Evolutionary conservation across 169 alveolate species (phyloP).

Genomic region (Babesia bovis): DNA sequence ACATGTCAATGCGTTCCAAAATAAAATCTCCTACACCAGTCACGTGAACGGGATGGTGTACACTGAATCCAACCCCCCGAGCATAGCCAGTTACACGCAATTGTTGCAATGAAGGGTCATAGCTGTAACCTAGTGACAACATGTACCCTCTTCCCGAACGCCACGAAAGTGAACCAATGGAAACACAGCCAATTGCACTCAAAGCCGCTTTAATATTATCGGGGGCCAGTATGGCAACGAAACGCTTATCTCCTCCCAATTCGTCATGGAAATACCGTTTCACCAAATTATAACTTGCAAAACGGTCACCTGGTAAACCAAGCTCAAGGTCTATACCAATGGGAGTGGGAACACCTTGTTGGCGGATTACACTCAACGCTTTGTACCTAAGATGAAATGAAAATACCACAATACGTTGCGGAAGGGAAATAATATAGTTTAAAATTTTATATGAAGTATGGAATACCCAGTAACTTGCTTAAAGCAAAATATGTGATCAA

Average conservation of each 20-base stretch:
- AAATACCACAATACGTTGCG: too few relatives aligned
- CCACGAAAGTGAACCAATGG: conserved; percentile 61
- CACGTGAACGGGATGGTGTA: conserved; percentile 70
- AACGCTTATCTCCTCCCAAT: conserved; percentile 69
- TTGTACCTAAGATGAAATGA: conserved; percentile 63
- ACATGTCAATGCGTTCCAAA: conserved; percentile 59
- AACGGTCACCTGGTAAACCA: conserved; percentile 61
- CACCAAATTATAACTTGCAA: conserved; percentile 54
- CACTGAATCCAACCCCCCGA: conserved; percentile 75
- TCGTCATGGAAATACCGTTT: conserved; percentile 74
- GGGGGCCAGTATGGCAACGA: conserved; percentile 9
- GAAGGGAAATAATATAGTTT: too few relatives aligned
- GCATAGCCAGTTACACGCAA: conserved; percentile 70
- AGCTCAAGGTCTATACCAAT: conserved; percentile 70
- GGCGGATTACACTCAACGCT: conserved; percentile 64
- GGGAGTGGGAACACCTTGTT: conserved; percentile 79
- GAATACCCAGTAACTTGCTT: too few relatives aligned
- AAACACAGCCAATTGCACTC: conserved; percentile 62
- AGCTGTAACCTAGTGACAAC: conserved; percentile 63
- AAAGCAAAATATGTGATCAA: too few relatives aligned
- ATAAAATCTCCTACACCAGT: conserved; percentile 74
- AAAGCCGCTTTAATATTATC: conserved; percentile 57
- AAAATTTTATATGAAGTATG: too few relatives aligned
- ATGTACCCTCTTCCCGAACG: conserved; percentile 77
- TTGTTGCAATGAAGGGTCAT: conserved; percentile 52